Base-by-base conservation (phyloP, 768 basidiomycete genomes). In the Sistotremastrum niveocremeum region DNA sequence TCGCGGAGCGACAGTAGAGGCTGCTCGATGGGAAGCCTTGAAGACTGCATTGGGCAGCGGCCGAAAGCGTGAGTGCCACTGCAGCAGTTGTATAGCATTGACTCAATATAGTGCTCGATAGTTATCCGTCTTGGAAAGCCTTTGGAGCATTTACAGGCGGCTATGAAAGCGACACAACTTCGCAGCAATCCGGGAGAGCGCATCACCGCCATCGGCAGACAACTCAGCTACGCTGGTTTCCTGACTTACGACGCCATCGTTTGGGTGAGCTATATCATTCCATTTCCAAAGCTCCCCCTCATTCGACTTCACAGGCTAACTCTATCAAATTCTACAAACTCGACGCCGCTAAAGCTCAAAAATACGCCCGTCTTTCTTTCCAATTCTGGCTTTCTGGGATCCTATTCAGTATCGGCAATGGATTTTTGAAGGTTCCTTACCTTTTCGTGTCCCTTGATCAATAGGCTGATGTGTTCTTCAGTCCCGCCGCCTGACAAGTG, bases 71-170 rank as follows among this genome's bases (percentile, higher is more conserved):
- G 57, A 45, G 76, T 62, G 30, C 34, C 35, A 11, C 33, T 11
- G 38, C 20, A 40, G 9, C 33, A 40, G 12, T 30, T 29, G 44
- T 11, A 34, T 28, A n/a, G 20, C 20, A 20, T 20, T 20, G 20
- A 20, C 20, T 20, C 20, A 20, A 20, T 20, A 20, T 20, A 44
- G 45, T 39, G 7, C 37, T 6, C 29, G 38, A 11, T 52, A 98
- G 94, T 95, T 35, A 70, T 98, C 72, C 79, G 95, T 10, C 69
- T 99, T 45, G 89, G 90, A 54, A 94, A 97, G 63, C 90, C 91
- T 6, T 54, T 93, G 51, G 95, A 99, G 59, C 89, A 95, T 64
- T 69, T 93, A 5, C 94, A 98, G 60, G 78, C 88, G 1, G 91
- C 88, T 32, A 65, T 95, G 39, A 81, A 80, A 44, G 80, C 84